A percentile compares a stretch with the other conserved stretches of the same genome.
phyloP scores from a whole-genome alignment of 495 filamentous ascomycete species.

The Trichocladium uniseriatum region DNA sequence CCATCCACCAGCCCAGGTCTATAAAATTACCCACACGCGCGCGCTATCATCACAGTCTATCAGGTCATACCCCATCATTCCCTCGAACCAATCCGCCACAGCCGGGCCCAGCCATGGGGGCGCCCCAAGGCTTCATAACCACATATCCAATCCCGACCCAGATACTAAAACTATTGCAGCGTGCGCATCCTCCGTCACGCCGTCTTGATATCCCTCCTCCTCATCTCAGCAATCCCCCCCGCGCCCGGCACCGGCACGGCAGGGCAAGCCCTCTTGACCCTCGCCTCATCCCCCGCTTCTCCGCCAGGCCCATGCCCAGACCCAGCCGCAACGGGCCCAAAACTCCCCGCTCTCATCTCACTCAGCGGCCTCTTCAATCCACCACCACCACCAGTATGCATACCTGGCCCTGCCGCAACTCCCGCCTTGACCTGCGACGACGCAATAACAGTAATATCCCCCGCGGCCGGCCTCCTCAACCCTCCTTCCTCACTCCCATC shows the following conservation, averaged over 20 bases:
- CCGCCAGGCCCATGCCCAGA: no score
- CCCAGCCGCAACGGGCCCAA: slow-evolving; percentile 29
- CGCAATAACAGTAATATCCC: slow-evolving; percentile 36
- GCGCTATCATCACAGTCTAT: neutral
- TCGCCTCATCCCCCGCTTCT: slow-evolving; percentile 11
- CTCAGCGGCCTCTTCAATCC: slow-evolving; percentile 37
- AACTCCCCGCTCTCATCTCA: slow-evolving; percentile 42
- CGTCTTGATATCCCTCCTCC: slow-evolving; percentile 13
- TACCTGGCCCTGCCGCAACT: neutral
- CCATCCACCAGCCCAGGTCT: no score
- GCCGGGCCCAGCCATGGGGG: no score
- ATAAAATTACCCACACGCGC: neutral
- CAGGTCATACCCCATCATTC: no score
- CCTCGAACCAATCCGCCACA: no score
- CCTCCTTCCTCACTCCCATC: no score
- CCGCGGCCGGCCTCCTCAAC: slow-evolving; percentile 36
- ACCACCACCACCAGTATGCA: neutral
- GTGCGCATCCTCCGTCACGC: neutral
- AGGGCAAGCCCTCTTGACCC: slow-evolving; percentile 16
- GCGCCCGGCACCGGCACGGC: neutral
- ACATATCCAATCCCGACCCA: neutral
- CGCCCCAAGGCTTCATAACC: neutral
- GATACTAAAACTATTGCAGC: neutral
- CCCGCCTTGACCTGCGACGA: neutral
- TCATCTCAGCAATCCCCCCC: slow-evolving; percentile 3